These are phyloP conservation scores for Pyropia haitanensis DNA, from an alignment of 23 red algal species.

Conservation along the genomic window DNA sequence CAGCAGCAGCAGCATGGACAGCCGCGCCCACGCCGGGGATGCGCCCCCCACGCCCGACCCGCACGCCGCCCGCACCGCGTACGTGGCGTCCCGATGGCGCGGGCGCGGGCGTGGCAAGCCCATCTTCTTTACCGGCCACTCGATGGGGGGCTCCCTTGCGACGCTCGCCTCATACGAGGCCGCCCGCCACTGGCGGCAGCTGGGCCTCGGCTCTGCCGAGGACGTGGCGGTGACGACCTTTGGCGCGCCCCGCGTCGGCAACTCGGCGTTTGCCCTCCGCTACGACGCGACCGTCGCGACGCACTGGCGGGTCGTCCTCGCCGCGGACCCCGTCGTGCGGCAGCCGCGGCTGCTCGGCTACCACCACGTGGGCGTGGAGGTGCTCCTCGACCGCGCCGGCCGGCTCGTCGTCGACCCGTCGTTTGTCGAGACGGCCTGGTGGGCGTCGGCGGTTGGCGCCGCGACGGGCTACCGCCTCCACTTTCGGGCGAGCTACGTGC, in stretches of 20 bases:
- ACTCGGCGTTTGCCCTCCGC: conserved; percentile 49
- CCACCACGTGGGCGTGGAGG: conserved; percentile 61
- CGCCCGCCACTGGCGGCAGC: conserved; percentile 52
- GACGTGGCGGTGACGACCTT: conserved; percentile 68
- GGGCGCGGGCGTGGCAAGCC: not conserved
- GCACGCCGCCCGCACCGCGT: too few species aligned
- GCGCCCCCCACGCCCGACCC: too few species aligned
- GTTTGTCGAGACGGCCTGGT: conserved; percentile 69
- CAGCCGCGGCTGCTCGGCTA: conserved; percentile 36
- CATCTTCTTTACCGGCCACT: conserved; percentile 57
- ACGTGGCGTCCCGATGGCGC: too few species aligned
- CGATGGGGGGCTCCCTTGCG: conserved; percentile 41
- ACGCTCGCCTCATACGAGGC: conserved; percentile 66
- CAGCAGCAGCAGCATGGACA: too few species aligned
- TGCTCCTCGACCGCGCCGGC: conserved; percentile 59
- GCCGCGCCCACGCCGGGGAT: too few species aligned
- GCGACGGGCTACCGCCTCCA: conserved; percentile 38
- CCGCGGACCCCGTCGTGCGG: conserved; percentile 47
- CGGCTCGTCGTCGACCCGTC: conserved; percentile 73
- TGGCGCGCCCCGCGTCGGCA: conserved; percentile 53
- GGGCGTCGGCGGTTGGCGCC: conserved; percentile 30
- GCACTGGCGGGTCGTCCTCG: conserved; percentile 73
- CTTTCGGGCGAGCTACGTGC: conserved; percentile 52
- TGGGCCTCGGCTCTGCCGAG: conserved; percentile 40
- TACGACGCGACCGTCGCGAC: conserved; percentile 56